Evolutionary conservation across 257 asterid genomes (phyloP).

Genomic region (Striga asiatica): DNA sequence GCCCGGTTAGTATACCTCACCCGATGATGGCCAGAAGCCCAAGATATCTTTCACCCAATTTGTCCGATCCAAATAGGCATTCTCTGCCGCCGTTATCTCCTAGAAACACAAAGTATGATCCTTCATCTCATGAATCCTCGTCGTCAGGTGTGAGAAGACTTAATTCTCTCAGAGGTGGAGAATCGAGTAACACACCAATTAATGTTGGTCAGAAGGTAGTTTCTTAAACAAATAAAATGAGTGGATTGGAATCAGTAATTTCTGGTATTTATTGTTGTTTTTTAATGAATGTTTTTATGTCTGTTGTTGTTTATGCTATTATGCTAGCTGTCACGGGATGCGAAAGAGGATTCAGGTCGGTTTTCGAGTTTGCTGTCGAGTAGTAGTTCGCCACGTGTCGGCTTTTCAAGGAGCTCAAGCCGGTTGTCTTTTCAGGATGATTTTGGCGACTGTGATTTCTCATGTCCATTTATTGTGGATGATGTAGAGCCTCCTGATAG

Average conservation of each 20-base stretch:
- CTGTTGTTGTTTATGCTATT: constrained; percentile 17
- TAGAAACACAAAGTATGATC: constrained; percentile 50
- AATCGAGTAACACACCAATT: constrained; percentile 33
- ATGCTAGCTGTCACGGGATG: constrained; percentile 59
- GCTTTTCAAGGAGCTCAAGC: constrained; percentile 92
- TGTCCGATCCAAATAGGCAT: constrained; percentile 74
- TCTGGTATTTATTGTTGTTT: constrained; percentile 13
- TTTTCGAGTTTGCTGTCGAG: constrained; percentile 80
- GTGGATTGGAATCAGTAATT: too few relatives aligned
- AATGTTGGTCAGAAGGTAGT: constrained; percentile 59
- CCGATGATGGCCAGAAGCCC: constrained; percentile 69
- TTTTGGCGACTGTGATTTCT: constrained; percentile 66
- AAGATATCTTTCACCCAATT: constrained; percentile 71
- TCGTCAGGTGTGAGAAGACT: constrained; percentile 56
- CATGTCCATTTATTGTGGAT: constrained; percentile 94
- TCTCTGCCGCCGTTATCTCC: constrained; percentile 92
- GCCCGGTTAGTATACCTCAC: constrained; percentile 88
- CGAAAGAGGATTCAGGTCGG: constrained; percentile 93
- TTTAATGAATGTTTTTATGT: neutral
- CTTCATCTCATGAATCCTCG: constrained; percentile 79
- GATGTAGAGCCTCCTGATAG: constrained; percentile 72
- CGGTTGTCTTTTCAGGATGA: constrained; percentile 94
- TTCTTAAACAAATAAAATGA: too few relatives aligned
- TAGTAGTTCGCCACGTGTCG: constrained; percentile 87
- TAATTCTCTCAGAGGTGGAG: constrained; percentile 58